Base-by-base conservation (phyloP, 2,329 filamentous ascomycete species). In the Colletotrichum sp. region DNA sequence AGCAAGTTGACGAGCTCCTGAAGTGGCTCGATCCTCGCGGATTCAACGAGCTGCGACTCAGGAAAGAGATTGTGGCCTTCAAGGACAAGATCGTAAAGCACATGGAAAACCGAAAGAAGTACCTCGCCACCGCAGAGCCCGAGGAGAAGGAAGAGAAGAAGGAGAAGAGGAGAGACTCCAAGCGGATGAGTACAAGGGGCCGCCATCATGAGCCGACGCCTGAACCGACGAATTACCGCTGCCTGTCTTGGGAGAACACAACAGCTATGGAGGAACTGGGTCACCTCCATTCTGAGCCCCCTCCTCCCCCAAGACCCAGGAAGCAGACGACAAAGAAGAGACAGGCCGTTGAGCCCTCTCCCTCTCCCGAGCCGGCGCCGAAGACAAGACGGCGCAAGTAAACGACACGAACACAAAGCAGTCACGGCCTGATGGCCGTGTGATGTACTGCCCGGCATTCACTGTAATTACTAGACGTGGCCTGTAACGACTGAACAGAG, bases 21-120 rank as follows among this genome's bases (percentile, higher is more conserved):
- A 90, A 91, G 69, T 99, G 97, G 96, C 90, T 99, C 6, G 96
- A 99, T 81, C 91, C 93, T 15, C 94, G 95, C 18, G 97, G 97
- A 2, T 89, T 94, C 78, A 96, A 98, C 78, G 97, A 99, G 85
- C 87, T 94, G 78, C 96, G 95, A 82, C 89, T 99, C 66, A 92
- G 94, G 77, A 99, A 98, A 85, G 96, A 99, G 83, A 90, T 99
- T 6, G 87, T 94, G 67, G 86, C 89, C 24, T 98, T 94, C 86
- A 93, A 92, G 67, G 93, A 96, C 55, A 92, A 92, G 80, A 98
- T 98, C 78, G 87, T 90, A 28, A 90, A 90, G 77, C 92, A 96
- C 81, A 98, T 98, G 96, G 89, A 93, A 80, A 94, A 93, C 81
- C 93, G 98, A 77, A 92, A 92, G 77, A 88, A 90, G 78, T 98